Evolutionary conservation across 495 filamentous ascomycete species (phyloP).

Genomic region (Eremomyces bilateralis): DNA sequence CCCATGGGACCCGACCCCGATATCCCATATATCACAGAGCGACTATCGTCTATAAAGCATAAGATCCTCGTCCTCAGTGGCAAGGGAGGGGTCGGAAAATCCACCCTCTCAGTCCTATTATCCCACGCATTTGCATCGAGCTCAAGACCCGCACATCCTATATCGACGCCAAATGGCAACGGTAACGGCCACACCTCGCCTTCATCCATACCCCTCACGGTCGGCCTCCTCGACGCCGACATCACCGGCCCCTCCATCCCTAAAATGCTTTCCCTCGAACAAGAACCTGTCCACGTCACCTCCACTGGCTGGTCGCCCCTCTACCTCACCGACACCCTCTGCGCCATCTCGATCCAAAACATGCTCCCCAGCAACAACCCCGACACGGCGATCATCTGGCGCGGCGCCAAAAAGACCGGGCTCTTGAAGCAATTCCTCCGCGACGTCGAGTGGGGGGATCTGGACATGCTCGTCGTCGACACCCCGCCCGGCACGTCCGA

Average conservation of each 20-base stretch:
- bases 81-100: slow-evolving; percentile 94
- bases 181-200: not conserved
- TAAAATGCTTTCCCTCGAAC: slow-evolving; percentile 93
- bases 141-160: too few species aligned
- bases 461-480: slow-evolving; percentile 84
- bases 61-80: slow-evolving; percentile 83
- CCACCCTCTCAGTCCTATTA: slow-evolving; percentile 70
- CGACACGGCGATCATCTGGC: slow-evolving; percentile 91
- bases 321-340: slow-evolving; percentile 78
- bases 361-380: slow-evolving; percentile 69
- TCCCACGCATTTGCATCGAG: slow-evolving; percentile 60
- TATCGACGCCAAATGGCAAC: not conserved
- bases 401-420: slow-evolving; percentile 94
- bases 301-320: slow-evolving; percentile 75
- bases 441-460: slow-evolving; percentile 90
- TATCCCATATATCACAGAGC: slow-evolving; percentile 64
- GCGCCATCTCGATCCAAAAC: slow-evolving; percentile 92
- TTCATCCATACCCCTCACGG: slow-evolving; percentile 19
- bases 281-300: slow-evolving; percentile 76
- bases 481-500: slow-evolving; percentile 90
- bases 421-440: slow-evolving; percentile 93
- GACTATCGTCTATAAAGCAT: slow-evolving; percentile 60
- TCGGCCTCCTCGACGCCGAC: slow-evolving; percentile 93
- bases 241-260: slow-evolving; percentile 88
- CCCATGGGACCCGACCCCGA: slow-evolving; percentile 95